Percentiles rank a stretch among this genome's conserved stretches.
Conservation (phyloP, 2,329 filamentous ascomycete species). For the Fonsecaea pedrosoi region DNA sequence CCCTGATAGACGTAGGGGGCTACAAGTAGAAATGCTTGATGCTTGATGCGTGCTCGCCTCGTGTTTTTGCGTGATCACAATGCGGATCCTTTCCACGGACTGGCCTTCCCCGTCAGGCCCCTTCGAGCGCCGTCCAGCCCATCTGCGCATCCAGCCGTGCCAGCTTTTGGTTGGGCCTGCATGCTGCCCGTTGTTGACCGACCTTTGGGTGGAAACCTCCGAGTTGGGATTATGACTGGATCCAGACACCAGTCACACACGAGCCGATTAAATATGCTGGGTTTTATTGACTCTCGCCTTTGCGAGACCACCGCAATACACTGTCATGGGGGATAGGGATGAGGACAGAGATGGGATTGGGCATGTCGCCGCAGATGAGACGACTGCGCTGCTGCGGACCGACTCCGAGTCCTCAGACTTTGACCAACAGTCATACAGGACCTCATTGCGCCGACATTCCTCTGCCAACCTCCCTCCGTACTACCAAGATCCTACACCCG, state of each 20-base stretch:
- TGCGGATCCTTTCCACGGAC: not conserved
- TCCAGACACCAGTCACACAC: not conserved
- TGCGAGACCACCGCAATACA: not conserved
- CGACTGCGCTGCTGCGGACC: conserved; percentile 15
- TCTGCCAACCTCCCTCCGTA: conserved; percentile 21
- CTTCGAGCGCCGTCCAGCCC: not conserved
- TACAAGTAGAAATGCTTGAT: not conserved
- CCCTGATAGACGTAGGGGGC: not conserved
- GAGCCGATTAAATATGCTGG: not conserved
- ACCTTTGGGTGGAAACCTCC: not conserved
- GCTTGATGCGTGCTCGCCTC: conserved; percentile 4
- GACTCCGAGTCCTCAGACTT: not conserved
- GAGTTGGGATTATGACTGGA: not conserved
- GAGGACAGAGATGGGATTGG: not conserved
- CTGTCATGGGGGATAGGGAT: conserved; percentile 6
- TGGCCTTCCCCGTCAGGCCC: not conserved
- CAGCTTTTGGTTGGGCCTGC: not conserved
- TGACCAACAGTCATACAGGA: conserved; percentile 8
- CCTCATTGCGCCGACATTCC: conserved; percentile 8
- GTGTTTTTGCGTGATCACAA: conserved; percentile 15
- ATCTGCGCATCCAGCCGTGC: not conserved
- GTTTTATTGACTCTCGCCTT: not conserved
- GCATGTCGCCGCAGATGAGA: conserved; percentile 14
- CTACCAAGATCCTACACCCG: not conserved
- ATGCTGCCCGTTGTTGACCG: conserved; percentile 1